A percentile compares a stretch with the other conserved stretches of the same genome.
These are phyloP conservation scores for Tetrahymena elliotti DNA, from an alignment of 73 alveolate species.

Conservation along the genomic window DNA sequence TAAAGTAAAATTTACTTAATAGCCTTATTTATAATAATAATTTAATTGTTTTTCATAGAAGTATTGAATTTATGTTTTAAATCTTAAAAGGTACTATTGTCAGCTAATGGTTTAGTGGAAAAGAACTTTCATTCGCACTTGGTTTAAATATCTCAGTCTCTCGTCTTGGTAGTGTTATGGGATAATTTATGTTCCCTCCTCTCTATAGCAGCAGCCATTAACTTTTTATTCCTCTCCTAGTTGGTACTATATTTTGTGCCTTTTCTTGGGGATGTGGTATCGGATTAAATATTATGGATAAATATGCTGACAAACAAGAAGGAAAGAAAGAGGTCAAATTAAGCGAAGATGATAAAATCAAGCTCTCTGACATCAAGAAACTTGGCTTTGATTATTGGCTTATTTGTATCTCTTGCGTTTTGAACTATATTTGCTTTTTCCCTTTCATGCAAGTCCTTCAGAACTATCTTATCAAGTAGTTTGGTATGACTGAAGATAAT, in stretches of 20 bases:
- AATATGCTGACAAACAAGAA: slow-evolving; percentile 29
- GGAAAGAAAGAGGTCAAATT: slow-evolving; percentile 8
- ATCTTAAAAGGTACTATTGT: slow-evolving; percentile 51
- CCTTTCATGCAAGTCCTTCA: slow-evolving; percentile 57
- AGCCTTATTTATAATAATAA: not conserved
- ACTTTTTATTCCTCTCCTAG: slow-evolving; percentile 48
- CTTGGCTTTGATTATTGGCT: slow-evolving; percentile 64
- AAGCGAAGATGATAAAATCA: slow-evolving; percentile 66
- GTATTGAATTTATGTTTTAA: too few species aligned
- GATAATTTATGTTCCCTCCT: slow-evolving; percentile 5
- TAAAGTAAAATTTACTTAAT: slow-evolving; percentile 31
- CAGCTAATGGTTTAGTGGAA: slow-evolving; percentile 90
- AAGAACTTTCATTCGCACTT: slow-evolving; percentile 90
- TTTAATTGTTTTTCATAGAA: too few species aligned
- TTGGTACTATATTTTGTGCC: slow-evolving; percentile 50
- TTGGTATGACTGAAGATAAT: slow-evolving; percentile 33
- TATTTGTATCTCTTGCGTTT: slow-evolving; percentile 50
- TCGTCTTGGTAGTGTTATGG: slow-evolving; percentile 68
- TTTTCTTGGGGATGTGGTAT: slow-evolving; percentile 48
- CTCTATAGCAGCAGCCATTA: slow-evolving; percentile 6
- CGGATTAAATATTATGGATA: slow-evolving; percentile 44
- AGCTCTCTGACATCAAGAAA: slow-evolving; percentile 57
- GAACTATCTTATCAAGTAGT: slow-evolving; percentile 34
- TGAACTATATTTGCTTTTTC: slow-evolving; percentile 59
- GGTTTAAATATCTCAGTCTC: slow-evolving; percentile 75